Evolutionary conservation across 2,329 filamentous ascomycete species (phyloP).

Genomic region (Aspergillus pseudotamarii): DNA sequence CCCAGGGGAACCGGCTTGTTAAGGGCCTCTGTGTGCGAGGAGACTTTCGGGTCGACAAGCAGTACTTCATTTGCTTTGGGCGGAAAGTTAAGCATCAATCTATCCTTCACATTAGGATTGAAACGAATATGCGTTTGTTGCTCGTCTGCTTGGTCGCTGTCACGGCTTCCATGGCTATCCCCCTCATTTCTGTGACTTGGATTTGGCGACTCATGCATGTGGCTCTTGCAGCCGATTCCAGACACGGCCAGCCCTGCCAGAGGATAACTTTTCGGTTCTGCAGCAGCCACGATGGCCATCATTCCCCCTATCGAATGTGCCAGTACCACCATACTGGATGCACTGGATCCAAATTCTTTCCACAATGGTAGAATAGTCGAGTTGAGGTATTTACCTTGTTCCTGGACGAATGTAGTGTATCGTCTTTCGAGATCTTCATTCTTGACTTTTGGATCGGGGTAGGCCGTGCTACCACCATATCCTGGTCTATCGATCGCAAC

Average conservation of each 20-base stretch:
- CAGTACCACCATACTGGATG: constrained; percentile 12
- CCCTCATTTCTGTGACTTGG: neutral
- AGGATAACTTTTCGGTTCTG: constrained; percentile 9
- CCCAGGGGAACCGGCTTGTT: constrained; percentile 12
- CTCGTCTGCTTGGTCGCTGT: neutral
- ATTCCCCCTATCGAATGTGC: constrained; percentile 17
- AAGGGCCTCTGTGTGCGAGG: neutral
- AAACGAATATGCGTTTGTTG: neutral
- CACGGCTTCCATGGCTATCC: neutral
- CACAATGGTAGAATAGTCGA: constrained; percentile 10
- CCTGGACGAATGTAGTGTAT: constrained; percentile 3
- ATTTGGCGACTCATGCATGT: no score
- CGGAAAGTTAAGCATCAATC: constrained; percentile 9
- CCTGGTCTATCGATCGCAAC: constrained; percentile 13
- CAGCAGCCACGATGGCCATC: constrained; percentile 14
- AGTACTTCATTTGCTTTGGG: neutral
- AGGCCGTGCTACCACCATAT: constrained; percentile 9
- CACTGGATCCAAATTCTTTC: constrained; percentile 12
- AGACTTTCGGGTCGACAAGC: constrained; percentile 1
- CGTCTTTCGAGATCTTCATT: neutral
- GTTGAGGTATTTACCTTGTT: constrained; percentile 15
- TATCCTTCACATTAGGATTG: constrained; percentile 9
- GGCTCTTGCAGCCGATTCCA: constrained; percentile 10
- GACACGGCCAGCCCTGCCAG: constrained; percentile 15
- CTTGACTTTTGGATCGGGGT: neutral